These are phyloP conservation scores for Stephanodiscus minutulus DNA, from an alignment of 108 stramenopile genomes.

Conservation along the genomic window DNA sequence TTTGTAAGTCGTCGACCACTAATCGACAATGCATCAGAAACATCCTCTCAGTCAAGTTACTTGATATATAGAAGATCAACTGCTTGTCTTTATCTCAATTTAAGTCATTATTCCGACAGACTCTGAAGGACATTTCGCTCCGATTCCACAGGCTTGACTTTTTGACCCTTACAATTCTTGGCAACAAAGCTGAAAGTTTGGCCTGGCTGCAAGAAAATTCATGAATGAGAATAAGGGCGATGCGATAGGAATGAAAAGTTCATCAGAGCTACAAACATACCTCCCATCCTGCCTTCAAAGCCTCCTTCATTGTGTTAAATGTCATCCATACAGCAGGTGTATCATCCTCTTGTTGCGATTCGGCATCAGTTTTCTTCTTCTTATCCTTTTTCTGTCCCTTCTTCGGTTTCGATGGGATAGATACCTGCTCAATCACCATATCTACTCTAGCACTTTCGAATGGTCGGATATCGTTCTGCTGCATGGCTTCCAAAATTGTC, in stretches of 20 bases:
- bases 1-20: too few species aligned
- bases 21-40: too few species aligned
- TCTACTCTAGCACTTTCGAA: conserved; percentile 69
- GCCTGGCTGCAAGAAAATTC: conserved; percentile 49
- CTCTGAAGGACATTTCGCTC: too few species aligned
- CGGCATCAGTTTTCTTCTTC: conserved; percentile 36
- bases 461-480: conserved; percentile 82
- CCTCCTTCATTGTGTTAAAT: conserved; percentile 74
- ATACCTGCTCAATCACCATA: conserved; percentile 52
- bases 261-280: conserved; percentile 25
- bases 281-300: conserved; percentile 80
- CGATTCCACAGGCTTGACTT: conserved; percentile 41
- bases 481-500: conserved; percentile 80
- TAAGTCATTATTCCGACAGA: too few species aligned
- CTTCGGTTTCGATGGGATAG: conserved; percentile 60
- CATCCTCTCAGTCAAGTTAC: too few species aligned
- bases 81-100: too few species aligned
- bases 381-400: conserved; percentile 57
- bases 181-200: conserved; percentile 82
- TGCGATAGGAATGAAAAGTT: neutral
- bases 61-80: too few species aligned
- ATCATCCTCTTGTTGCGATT: conserved; percentile 28
- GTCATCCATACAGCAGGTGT: conserved; percentile 52
- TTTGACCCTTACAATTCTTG: conserved; percentile 73
- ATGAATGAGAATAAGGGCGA: conserved; percentile 1